A percentile compares a stretch with the other conserved stretches of the same genome.
Evolutionary conservation across 1,284 basidiomycete species (phyloP).

Genomic region (Pisolithus thermaeus): DNA sequence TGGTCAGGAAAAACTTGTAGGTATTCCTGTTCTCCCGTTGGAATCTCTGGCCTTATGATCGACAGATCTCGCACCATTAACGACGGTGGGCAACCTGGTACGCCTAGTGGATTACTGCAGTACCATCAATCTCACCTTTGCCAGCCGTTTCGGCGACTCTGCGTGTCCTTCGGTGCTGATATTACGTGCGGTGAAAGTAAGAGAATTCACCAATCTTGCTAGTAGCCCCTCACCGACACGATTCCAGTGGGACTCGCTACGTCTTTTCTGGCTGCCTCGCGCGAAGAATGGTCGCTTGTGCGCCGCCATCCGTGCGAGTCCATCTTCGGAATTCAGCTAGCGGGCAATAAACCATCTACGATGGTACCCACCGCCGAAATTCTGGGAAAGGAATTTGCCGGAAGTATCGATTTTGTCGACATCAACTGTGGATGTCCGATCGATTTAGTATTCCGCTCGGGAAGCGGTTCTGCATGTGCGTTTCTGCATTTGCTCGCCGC

Average conservation of each 20-base stretch:
- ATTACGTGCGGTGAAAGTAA: slow-evolving; percentile 94
- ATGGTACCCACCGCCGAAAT: slow-evolving; percentile 85
- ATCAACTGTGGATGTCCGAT: slow-evolving; percentile 97
- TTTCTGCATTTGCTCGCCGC: slow-evolving; percentile 11
- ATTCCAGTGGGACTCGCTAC: slow-evolving; percentile 72
- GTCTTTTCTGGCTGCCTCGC: slow-evolving; percentile 77
- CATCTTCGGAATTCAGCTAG: slow-evolving; percentile 89
- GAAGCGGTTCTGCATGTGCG: slow-evolving; percentile 84
- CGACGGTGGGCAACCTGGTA: slow-evolving; percentile 93
- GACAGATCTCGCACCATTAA: slow-evolving; percentile 86
- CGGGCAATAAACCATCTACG: slow-evolving; percentile 70
- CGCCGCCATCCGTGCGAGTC: slow-evolving; percentile 82
- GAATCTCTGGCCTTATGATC: slow-evolving; percentile 4
- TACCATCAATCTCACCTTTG: slow-evolving; percentile 3
- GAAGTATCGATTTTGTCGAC: slow-evolving; percentile 85
- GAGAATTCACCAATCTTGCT: slow-evolving; percentile 11
- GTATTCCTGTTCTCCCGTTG: slow-evolving; percentile 20
- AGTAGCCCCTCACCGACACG: not conserved
- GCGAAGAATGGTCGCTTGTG: slow-evolving; percentile 89
- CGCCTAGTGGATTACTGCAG: slow-evolving; percentile 15
- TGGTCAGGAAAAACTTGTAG: slow-evolving; percentile 86
- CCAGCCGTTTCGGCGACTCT: slow-evolving; percentile 90
- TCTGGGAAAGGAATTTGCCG: slow-evolving; percentile 61
- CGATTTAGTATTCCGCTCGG: slow-evolving; percentile 90
- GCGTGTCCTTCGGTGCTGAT: slow-evolving; percentile 82